Evolutionary conservation across 2,329 filamentous ascomycete genomes (phyloP).

Genomic region (Aspergillus neotritici): DNA sequence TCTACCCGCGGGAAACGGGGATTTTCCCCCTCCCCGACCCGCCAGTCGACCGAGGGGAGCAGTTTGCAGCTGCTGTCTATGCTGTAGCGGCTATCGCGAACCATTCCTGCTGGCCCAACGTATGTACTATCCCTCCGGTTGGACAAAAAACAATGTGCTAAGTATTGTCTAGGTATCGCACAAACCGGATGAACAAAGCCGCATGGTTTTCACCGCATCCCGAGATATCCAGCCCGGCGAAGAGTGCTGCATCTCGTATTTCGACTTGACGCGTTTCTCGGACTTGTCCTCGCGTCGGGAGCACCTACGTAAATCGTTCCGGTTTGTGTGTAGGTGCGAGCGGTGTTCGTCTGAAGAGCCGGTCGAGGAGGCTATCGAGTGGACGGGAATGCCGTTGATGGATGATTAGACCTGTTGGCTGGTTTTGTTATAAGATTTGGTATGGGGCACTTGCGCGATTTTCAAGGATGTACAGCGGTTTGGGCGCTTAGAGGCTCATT

Average conservation of each 20-base stretch:
- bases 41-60: constrained; percentile 10
- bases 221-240: constrained; percentile 24
- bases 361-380: constrained; percentile 5
- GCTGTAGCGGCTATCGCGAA: constrained; percentile 17
- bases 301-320: constrained; percentile 22
- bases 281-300: constrained; percentile 17
- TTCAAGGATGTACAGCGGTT: too few species aligned
- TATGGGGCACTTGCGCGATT: too few species aligned
- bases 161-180: constrained; percentile 20
- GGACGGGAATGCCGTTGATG: constrained; percentile 4
- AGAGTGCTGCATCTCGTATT: constrained; percentile 33
- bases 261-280: constrained; percentile 21
- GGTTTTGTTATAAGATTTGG: too few species aligned
- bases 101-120: constrained; percentile 19
- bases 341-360: constrained; percentile 22
- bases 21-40: constrained; percentile 1
- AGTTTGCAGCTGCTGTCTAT: constrained; percentile 18
- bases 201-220: constrained; percentile 28
- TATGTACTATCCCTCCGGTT: not conserved
- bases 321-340: constrained; percentile 25
- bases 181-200: constrained; percentile 24
- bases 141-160: constrained; percentile 1
- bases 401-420: too few species aligned
- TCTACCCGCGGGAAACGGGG: constrained; percentile 15
- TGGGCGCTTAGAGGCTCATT: too few species aligned